These are phyloP conservation scores for Pichia rugopelliculosa DNA, from an alignment of 805 yeast genomes.

Conservation along the genomic window DNA sequence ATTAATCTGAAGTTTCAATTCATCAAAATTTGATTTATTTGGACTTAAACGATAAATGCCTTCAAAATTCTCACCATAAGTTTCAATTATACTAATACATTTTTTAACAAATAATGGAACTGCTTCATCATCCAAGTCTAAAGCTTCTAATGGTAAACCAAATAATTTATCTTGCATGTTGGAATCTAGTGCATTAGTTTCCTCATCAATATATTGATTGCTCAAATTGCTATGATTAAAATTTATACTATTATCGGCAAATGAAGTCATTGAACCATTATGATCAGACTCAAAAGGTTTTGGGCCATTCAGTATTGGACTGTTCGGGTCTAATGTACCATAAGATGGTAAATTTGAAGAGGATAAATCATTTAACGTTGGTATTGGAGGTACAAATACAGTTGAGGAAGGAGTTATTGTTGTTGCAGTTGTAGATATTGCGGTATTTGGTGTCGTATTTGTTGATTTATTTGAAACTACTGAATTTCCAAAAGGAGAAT, in stretches of 20 bases:
- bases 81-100: slow-evolving; percentile 81
- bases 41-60: slow-evolving; percentile 89
- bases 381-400: slow-evolving; percentile 2
- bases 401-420: background rate
- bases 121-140: slow-evolving; percentile 79
- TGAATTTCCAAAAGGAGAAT: background rate
- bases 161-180: slow-evolving; percentile 38
- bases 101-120: slow-evolving; percentile 87
- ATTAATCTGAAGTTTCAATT: slow-evolving; percentile 64
- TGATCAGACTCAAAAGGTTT: slow-evolving; percentile 15
- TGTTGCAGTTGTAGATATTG: no score
- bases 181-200: slow-evolving; percentile 1
- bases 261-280: slow-evolving; percentile 4
- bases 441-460: background rate
- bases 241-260: slow-evolving; percentile 7
- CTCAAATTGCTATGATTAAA: background rate
- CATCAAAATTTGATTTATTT: slow-evolving; percentile 64
- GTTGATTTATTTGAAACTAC: background rate
- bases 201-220: slow-evolving; percentile 12
- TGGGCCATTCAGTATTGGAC: slow-evolving; percentile 19
- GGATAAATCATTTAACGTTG: slow-evolving; percentile 1
- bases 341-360: slow-evolving; percentile 13
- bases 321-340: slow-evolving; percentile 23
- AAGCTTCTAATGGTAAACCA: slow-evolving; percentile 77
- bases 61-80: slow-evolving; percentile 75